Base-by-base conservation (phyloP, 2,329 filamentous ascomycete species). In the Sarocladiaceae sp. region DNA sequence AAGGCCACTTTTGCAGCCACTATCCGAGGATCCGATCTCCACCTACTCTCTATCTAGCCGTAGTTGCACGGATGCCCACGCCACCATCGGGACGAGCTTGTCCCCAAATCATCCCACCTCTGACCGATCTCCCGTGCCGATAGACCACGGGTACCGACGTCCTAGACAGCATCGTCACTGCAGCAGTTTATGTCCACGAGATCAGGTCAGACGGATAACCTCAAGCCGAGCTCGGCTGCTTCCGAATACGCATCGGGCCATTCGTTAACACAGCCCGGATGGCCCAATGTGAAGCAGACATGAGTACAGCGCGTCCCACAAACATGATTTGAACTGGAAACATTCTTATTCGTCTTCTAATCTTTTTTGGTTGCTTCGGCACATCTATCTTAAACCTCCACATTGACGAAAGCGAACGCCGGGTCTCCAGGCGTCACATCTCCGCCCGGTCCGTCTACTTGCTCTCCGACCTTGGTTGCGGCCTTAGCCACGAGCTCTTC, bases 381-480 rank as follows among this genome's bases (percentile, higher is more conserved):
- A n/a, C 23, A 23, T 44, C 40, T 44, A 44, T 15, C 3, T 22
- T 46, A 48, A n/a, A 20, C 47, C 47, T 50, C 47, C 25, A 50
- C 47, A 31, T 50, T 50, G 25, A 50, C 47, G 18, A 50, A 50
- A 4, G 47, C 17, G 15, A 50, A 50, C 17, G 47, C 47, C 47
- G 47, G 47, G 28, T 50, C 47, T 5, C 47, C 47, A 11, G 47
- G 47, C 31, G 47, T 50, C 8, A 50, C 47, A 31, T 50, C 47
- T 31, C 31, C 31, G 26, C 29, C 47, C 4, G 37, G 20, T 26
- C 47, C 47, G 17, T 53, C 51, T 25, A 53, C 51, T 15, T 40
- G 33, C 22, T 53, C 51, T 22, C 51, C 51, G 22, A 40, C 51
- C 51, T 53, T 53, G 42, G 51, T 33, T n/a, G 51, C 51, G 8